Percentiles rank a stretch among this genome's conserved stretches.
phyloP scores from a whole-genome alignment of 345 rosid species.

The Citrus mangshanensis region DNA sequence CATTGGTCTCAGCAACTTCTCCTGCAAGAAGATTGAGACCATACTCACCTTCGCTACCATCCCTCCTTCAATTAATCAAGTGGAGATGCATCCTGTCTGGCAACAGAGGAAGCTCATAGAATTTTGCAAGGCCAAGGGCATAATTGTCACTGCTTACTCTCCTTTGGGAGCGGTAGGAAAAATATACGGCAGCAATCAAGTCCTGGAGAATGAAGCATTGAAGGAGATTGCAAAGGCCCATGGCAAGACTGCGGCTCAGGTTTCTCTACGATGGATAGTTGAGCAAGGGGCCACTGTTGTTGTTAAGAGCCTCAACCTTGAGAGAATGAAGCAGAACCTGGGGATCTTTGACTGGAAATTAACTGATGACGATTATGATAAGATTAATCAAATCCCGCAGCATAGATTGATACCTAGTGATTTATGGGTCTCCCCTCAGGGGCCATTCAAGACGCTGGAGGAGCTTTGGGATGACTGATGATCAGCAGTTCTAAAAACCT shows the following conservation, averaged over 20 bases:
- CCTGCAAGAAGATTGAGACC: slow-evolving; percentile 6
- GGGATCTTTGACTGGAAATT: slow-evolving; percentile 16
- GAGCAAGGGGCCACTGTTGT: slow-evolving; percentile 14
- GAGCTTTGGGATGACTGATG: not conserved
- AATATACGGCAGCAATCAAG: slow-evolving; percentile 16
- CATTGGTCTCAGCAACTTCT: slow-evolving; percentile 17
- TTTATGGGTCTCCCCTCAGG: not conserved
- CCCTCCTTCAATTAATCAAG: slow-evolving; percentile 18
- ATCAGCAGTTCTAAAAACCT: too few relatives aligned
- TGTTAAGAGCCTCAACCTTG: not conserved
- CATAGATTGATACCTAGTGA: not conserved
- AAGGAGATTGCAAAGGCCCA: slow-evolving; percentile 8
- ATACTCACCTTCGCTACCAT: not conserved
- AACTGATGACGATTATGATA: not conserved
- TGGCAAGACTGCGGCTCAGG: too few relatives aligned
- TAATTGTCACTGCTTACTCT: slow-evolving; percentile 11
- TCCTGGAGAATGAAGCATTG: slow-evolving; percentile 17
- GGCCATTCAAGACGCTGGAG: slow-evolving; percentile 13
- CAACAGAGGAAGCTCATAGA: slow-evolving; percentile 20
- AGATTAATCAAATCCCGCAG: not conserved
- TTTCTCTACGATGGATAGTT: not conserved
- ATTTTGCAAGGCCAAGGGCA: slow-evolving; percentile 3
- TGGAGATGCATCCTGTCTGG: slow-evolving; percentile 19
- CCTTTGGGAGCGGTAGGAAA: slow-evolving; percentile 10
- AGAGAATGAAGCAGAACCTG: slow-evolving; percentile 20